Percentiles rank a stretch among this genome's conserved stretches.
phyloP scores from a whole-genome alignment of 108 stramenopile species.

The Nitzschia palea region DNA sequence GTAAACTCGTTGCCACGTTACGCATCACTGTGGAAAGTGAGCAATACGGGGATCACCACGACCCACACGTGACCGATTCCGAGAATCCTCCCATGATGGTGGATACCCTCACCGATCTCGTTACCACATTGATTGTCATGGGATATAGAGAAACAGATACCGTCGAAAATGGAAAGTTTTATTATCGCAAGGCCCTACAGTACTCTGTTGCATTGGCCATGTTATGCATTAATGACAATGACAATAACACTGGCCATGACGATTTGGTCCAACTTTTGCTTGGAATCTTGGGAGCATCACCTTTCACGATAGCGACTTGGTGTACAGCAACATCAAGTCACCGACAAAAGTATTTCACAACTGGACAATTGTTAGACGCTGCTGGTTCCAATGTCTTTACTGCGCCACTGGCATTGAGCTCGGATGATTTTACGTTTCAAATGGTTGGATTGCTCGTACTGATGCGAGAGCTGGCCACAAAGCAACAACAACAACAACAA shows the following conservation, averaged over 20 bases:
- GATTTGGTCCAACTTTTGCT: background rate
- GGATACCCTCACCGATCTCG: background rate
- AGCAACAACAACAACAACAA: no score
- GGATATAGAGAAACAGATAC: slow-evolving; percentile 18
- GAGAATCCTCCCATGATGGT: background rate
- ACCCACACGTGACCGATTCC: background rate
- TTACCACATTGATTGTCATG: no score
- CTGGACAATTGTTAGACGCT: no score
- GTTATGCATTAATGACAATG: background rate
- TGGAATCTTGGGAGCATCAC: background rate
- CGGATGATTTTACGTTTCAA: no score
- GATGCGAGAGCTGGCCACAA: no score
- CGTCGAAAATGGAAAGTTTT: background rate
- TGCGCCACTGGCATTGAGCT: no score
- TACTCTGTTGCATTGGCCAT: background rate
- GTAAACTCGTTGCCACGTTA: background rate
- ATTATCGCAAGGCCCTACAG: slow-evolving; percentile 4
- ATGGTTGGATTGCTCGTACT: no score
- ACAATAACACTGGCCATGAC: background rate
- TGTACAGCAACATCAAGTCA: no score
- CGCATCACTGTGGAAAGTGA: background rate
- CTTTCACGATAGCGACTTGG: no score
- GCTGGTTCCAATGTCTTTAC: no score
- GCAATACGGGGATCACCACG: background rate
- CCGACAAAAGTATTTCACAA: no score